Evolutionary conservation across 179 eudicot genomes (phyloP), one percentile per base, ranked within the genome.

Genomic region (Beta macrorhiza): DNA sequence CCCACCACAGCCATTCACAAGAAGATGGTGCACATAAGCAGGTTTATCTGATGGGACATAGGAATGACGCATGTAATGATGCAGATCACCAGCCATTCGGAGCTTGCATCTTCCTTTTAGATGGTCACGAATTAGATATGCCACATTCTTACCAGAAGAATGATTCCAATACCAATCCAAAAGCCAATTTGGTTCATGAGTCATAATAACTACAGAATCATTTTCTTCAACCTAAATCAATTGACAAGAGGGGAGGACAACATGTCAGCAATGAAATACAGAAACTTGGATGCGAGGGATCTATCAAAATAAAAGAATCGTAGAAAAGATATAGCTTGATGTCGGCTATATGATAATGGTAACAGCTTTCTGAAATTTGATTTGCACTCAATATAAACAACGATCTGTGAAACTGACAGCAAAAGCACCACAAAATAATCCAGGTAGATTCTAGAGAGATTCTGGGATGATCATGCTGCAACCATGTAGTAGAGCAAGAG

Each of bases 161-260:
- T 90, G 87, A 86, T 84, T 82, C 99, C 98, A 97, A 79, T 97
- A 97, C 97, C 97, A 94, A 89, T 97, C 99, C 67, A 97, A 90
- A 85, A 97, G 95, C 99, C 98, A 97, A 84, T 84, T 92, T 52
- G 99, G 99, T 82, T 97, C 98, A 71, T 97, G 99, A 47, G 99
- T 97, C 89, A 94, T 89, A 49, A 97, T 93, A 81, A 96, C 91
- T 75, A 96, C 99, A 2, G 94, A 91, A 87, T 96, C 97, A 79
- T 85, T 74, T 37, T 91, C 97, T 69, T 82, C 91, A 78, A 96
- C 93, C 99, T 96, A 86, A 29, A 86, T 53, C 64, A 62, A 52
- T 72, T 42, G 45, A 58, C 55, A 63, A 32, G 71, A 19, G 12
- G 57, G 58, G 16, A 47, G 57, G 19, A 53, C 59, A 51, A 2